A percentile compares a stretch with the other conserved stretches of the same genome.
These are phyloP conservation scores for Amaranthus tricolor DNA, from an alignment of 179 eudicot species.

Conservation along the genomic window DNA sequence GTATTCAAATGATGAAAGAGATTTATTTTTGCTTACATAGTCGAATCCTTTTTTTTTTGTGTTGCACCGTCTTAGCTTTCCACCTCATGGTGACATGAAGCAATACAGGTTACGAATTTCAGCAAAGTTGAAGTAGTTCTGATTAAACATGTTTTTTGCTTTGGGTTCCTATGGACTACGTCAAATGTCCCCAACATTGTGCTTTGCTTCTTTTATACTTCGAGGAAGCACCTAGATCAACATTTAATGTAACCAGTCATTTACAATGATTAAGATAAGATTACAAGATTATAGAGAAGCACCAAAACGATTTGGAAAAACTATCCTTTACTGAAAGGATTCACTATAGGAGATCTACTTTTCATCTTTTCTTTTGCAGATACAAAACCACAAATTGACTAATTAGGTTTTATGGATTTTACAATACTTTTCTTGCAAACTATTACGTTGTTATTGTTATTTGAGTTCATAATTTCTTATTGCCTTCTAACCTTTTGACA, in stretches of 20 bases:
- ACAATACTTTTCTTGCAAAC: not conserved
- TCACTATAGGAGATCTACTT: too few relatives aligned
- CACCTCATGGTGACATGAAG: not conserved
- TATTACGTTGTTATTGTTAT: not conserved
- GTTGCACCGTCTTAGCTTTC: not conserved
- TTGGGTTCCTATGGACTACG: not conserved
- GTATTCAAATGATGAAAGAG: constrained; percentile 28
- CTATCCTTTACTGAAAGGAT: too few relatives aligned
- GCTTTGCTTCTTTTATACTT: not conserved
- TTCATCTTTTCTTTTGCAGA: too few relatives aligned
- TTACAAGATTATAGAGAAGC: too few relatives aligned
- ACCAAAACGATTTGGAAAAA: not conserved
- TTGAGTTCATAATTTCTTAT: not conserved
- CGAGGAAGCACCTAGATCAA: not conserved
- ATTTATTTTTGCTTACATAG: not conserved
- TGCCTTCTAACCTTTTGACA: constrained; percentile 34
- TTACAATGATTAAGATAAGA: too few relatives aligned
- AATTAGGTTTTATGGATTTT: too few relatives aligned
- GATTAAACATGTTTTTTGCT: not conserved
- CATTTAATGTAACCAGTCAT: too few relatives aligned
- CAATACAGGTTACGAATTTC: not conserved
- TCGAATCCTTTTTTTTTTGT: not conserved
- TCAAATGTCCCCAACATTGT: not conserved
- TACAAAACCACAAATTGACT: too few relatives aligned
- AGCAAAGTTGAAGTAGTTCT: not conserved